phyloP scores from a whole-genome alignment of 1,284 basidiomycete species.

The Vanrija sp. region DNA sequence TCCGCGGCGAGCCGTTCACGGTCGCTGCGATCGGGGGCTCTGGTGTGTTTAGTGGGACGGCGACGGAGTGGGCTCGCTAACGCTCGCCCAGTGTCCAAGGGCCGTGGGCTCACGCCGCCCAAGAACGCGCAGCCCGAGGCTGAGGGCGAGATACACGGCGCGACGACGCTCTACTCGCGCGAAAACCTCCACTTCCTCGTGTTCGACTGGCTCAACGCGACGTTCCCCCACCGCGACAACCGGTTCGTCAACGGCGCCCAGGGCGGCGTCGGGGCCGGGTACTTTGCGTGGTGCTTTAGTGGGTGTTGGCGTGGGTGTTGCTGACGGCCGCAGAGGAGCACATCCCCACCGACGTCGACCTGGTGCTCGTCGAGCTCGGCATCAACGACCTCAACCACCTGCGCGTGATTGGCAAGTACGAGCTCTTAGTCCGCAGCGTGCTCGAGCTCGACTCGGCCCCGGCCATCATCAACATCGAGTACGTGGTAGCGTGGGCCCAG shows the following conservation, averaged over 20 bases:
- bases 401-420: slow-evolving; percentile 35
- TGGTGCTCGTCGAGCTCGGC: slow-evolving; percentile 42
- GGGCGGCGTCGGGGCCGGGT: slow-evolving; percentile 43
- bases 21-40: slow-evolving; percentile 43
- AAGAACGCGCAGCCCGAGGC: neutral
- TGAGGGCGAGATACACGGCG: slow-evolving; percentile 16
- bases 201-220: slow-evolving; percentile 42
- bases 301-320: slow-evolving; percentile 8
- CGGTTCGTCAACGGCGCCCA: slow-evolving; percentile 41
- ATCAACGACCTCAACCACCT: slow-evolving; percentile 41
- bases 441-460: slow-evolving; percentile 38
- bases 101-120: slow-evolving; percentile 30
- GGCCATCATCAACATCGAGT: slow-evolving; percentile 46
- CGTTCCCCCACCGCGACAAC: slow-evolving; percentile 37
- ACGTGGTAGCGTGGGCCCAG: slow-evolving; percentile 7
- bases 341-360: slow-evolving; percentile 37
- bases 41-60: slow-evolving; percentile 19
- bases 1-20: slow-evolving; percentile 31
- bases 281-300: slow-evolving; percentile 47
- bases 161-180: slow-evolving; percentile 41
- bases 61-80: neutral
- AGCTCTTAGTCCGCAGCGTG: slow-evolving; percentile 37
- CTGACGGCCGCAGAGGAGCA: slow-evolving; percentile 35
- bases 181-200: slow-evolving; percentile 44
- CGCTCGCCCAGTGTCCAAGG: slow-evolving; percentile 33